Percentiles rank a stretch among this genome's conserved stretches.
phyloP scores from a whole-genome alignment of 345 rosid genomes.

The Eucalyptus melliodora region DNA sequence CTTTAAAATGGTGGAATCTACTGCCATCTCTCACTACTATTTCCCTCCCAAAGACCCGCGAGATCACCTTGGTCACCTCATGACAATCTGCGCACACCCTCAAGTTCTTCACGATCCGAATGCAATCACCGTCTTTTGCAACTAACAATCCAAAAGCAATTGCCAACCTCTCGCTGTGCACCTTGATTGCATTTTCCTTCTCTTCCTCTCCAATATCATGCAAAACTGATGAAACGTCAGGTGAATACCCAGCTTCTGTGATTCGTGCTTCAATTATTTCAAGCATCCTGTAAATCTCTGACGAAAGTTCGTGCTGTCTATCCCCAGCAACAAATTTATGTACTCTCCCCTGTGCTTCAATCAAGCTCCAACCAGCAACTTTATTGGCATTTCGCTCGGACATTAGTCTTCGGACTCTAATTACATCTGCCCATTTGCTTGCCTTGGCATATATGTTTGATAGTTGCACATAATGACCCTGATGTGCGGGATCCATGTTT shows the following conservation, averaged over 20 bases:
- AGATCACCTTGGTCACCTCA: conserved; percentile 10
- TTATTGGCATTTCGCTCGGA: background rate
- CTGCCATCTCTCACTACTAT: conserved; percentile 20
- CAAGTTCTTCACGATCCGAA: conserved; percentile 12
- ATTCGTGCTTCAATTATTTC: conserved; percentile 1
- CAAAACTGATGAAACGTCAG: conserved; percentile 1
- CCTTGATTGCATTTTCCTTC: conserved; percentile 5
- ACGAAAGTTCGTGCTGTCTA: background rate
- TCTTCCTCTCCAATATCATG: conserved; percentile 20
- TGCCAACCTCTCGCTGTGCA: conserved; percentile 17
- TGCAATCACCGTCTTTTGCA: background rate
- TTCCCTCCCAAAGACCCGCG: conserved; percentile 1
- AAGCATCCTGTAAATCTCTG: conserved; percentile 8
- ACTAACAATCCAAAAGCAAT: conserved; percentile 14
- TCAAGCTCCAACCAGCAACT: conserved; percentile 14
- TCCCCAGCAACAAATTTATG: conserved; percentile 13
- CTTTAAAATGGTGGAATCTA: conserved; percentile 19
- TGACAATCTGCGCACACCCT: conserved; percentile 15
- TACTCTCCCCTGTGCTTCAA: conserved; percentile 5
- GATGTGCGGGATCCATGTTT: conserved; percentile 2
- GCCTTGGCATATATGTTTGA: conserved; percentile 12
- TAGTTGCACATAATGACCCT: conserved; percentile 15
- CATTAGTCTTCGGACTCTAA: conserved; percentile 8
- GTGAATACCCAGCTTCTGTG: conserved; percentile 8
- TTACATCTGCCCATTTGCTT: conserved; percentile 9